A percentile compares a stretch with the other conserved stretches of the same genome.
These are phyloP conservation scores for Barnettozyma siamensis DNA, from an alignment of 805 yeast genomes.

Conservation along the genomic window DNA sequence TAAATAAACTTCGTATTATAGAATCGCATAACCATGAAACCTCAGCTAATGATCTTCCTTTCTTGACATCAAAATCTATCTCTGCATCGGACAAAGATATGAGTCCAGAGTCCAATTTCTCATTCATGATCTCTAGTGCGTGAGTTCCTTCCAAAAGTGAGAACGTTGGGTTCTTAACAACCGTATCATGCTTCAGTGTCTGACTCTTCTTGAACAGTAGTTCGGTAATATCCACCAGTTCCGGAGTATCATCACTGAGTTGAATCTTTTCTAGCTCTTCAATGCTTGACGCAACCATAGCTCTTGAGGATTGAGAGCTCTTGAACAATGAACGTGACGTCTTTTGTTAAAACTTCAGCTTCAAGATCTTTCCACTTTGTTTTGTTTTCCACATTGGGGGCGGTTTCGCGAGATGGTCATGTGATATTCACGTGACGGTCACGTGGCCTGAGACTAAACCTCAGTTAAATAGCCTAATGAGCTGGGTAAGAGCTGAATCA, in stretches of 20 bases:
- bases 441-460: too few relatives aligned
- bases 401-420: too few relatives aligned
- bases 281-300: not conserved
- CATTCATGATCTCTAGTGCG: slow-evolving; percentile 74
- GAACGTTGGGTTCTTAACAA: slow-evolving; percentile 55
- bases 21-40: slow-evolving; percentile 49
- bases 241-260: not conserved
- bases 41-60: slow-evolving; percentile 32
- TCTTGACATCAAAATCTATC: slow-evolving; percentile 38
- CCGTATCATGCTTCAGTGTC: slow-evolving; percentile 42
- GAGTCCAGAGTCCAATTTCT: slow-evolving; percentile 71
- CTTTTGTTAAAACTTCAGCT: too few relatives aligned
- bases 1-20: slow-evolving; percentile 47
- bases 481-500: too few relatives aligned
- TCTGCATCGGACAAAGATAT: slow-evolving; percentile 43
- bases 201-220: slow-evolving; percentile 38
- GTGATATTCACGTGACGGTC: too few relatives aligned
- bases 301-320: too few relatives aligned
- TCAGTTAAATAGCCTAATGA: too few relatives aligned
- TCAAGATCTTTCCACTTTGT: too few relatives aligned
- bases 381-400: too few relatives aligned
- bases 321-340: too few relatives aligned
- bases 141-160: slow-evolving; percentile 78
- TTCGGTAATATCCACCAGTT: slow-evolving; percentile 45
- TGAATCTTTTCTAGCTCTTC: not conserved